Conservation (phyloP, 495 filamentous ascomycete species). For the Penicillium flavigenum region DNA sequence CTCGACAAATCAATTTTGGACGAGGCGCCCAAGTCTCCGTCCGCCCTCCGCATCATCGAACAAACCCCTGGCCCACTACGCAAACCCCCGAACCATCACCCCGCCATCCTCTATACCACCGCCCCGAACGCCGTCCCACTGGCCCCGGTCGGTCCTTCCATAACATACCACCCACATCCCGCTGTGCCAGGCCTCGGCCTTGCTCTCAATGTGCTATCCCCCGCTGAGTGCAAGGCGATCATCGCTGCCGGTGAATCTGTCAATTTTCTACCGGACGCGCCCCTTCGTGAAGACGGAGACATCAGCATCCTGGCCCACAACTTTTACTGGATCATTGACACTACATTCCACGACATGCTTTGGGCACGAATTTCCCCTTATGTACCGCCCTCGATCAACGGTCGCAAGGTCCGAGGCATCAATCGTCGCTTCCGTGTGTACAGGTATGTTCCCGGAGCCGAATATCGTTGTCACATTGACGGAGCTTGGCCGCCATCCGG, state of each 20-base stretch:
- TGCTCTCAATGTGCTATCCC: slow-evolving; percentile 35
- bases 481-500: slow-evolving; percentile 43
- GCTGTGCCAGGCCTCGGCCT: slow-evolving; percentile 39
- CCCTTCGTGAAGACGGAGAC: slow-evolving; percentile 40
- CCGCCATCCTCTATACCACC: slow-evolving; percentile 41
- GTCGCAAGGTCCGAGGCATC: slow-evolving; percentile 34
- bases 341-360: slow-evolving; percentile 40
- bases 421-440: slow-evolving; percentile 44
- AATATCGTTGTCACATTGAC: slow-evolving; percentile 43
- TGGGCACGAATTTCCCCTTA: slow-evolving; percentile 36
- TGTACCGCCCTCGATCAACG: slow-evolving; percentile 34
- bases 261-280: slow-evolving; percentile 38
- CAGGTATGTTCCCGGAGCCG: slow-evolving; percentile 41
- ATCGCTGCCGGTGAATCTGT: slow-evolving; percentile 43
- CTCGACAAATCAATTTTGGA: slow-evolving; percentile 38
- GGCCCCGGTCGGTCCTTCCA: slow-evolving; percentile 23
- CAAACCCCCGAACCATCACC: slow-evolving; percentile 42
- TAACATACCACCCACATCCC: slow-evolving; percentile 41
- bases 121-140: slow-evolving; percentile 34
- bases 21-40: slow-evolving; percentile 29
- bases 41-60: slow-evolving; percentile 37
- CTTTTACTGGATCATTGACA: slow-evolving; percentile 44
- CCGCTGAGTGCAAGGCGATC: slow-evolving; percentile 36
- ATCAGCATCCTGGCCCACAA: slow-evolving; percentile 44
- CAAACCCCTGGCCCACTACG: slow-evolving; percentile 35